phyloP scores from a whole-genome alignment of 1,284 basidiomycete species.

The Apiotrichum sp. region DNA sequence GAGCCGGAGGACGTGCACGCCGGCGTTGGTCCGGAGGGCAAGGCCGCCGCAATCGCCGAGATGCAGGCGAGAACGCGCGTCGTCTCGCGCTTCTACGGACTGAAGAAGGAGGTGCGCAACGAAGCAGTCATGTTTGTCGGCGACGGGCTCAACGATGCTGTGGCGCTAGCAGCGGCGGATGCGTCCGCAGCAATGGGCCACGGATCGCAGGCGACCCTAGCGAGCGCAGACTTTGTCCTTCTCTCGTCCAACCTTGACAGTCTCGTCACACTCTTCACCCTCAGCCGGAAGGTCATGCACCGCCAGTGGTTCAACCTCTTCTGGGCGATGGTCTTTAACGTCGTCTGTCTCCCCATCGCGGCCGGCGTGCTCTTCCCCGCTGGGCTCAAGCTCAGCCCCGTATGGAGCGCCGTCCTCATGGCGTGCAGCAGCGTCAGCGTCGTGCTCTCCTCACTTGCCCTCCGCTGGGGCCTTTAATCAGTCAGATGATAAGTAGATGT shows the following conservation, averaged over 20 bases:
- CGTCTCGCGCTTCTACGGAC: background rate
- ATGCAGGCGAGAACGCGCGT: conserved; percentile 8
- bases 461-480: conserved; percentile 73
- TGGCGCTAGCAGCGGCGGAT: conserved; percentile 87
- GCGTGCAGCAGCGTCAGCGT: conserved; percentile 97
- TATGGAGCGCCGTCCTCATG: conserved; percentile 98
- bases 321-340: conserved; percentile 90
- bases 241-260: conserved; percentile 93
- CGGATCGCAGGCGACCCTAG: conserved; percentile 95
- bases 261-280: conserved; percentile 87
- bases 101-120: conserved; percentile 50
- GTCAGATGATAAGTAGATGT: too few species aligned
- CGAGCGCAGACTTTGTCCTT: conserved; percentile 94
- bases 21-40: conserved; percentile 86
- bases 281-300: conserved; percentile 79
- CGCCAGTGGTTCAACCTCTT: conserved; percentile 79
- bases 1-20: conserved; percentile 71
- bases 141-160: conserved; percentile 98
- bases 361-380: conserved; percentile 89
- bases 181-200: conserved; percentile 93
- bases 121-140: conserved; percentile 87
- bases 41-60: conserved; percentile 51
- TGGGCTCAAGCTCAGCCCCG: conserved; percentile 87
- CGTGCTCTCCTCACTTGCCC: conserved; percentile 79
- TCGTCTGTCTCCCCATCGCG: conserved; percentile 91